These are phyloP conservation scores for Phalaenopsis aphrodite DNA, from an alignment of 106 monocot species.

Conservation along the genomic window DNA sequence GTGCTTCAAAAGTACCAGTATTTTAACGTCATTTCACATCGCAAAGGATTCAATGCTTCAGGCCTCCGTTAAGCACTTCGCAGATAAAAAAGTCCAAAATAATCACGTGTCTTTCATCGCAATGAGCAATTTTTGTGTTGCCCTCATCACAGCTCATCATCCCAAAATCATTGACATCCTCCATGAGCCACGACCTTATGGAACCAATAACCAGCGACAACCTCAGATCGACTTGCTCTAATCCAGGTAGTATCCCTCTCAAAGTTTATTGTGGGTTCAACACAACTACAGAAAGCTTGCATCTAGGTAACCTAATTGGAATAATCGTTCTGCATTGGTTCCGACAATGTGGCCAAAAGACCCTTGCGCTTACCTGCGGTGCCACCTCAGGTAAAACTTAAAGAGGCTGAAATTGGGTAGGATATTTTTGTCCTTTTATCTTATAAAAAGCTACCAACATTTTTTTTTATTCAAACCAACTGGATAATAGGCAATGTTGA, in stretches of 20 bases:
- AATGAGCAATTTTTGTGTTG: background rate
- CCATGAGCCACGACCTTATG: constrained; percentile 55
- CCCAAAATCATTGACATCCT: constrained; percentile 62
- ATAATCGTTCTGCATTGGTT: constrained; percentile 86
- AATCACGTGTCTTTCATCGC: too few relatives aligned
- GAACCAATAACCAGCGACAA: constrained; percentile 68
- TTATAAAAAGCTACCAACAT: too few relatives aligned
- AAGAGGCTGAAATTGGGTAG: constrained; percentile 71
- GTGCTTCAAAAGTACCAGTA: too few relatives aligned
- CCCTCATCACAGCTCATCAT: background rate
- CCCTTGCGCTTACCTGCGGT: constrained; percentile 67
- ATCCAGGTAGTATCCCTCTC: constrained; percentile 16
- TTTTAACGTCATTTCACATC: too few relatives aligned
- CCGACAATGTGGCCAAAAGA: constrained; percentile 59
- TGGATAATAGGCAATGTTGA: too few relatives aligned
- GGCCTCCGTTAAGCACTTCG: too few relatives aligned
- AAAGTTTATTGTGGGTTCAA: constrained; percentile 92
- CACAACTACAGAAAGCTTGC: constrained; percentile 90
- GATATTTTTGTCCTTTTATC: too few relatives aligned
- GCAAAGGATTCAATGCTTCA: too few relatives aligned
- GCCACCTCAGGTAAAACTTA: constrained; percentile 83
- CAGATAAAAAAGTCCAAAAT: too few relatives aligned
- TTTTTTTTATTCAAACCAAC: too few relatives aligned
- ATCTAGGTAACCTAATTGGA: constrained; percentile 83
- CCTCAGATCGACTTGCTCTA: constrained; percentile 32